Percentiles rank a stretch among this genome's conserved stretches.
phyloP scores from a whole-genome alignment of 768 basidiomycete species.

The Amanita muscaria region DNA sequence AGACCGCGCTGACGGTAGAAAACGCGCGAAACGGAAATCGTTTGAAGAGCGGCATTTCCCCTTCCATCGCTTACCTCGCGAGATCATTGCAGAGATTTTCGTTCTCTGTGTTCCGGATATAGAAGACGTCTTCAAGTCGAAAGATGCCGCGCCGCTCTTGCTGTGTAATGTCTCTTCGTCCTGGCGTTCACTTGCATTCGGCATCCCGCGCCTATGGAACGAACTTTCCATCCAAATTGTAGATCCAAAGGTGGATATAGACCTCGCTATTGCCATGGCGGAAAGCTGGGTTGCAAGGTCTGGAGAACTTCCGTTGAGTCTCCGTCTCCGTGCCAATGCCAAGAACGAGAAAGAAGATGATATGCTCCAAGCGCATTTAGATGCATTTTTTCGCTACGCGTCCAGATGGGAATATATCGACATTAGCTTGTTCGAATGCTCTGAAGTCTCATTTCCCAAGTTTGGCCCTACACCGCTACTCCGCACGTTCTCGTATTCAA shows the following conservation, averaged over 20 bases:
- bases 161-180: background rate
- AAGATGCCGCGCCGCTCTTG: background rate
- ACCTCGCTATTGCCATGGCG: background rate
- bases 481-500: background rate
- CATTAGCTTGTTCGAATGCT: background rate
- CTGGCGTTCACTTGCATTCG: background rate
- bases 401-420: background rate
- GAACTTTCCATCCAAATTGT: background rate
- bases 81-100: too few species aligned
- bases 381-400: background rate
- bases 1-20: background rate
- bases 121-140: too few species aligned
- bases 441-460: background rate
- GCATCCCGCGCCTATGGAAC: background rate
- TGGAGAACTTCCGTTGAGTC: too few species aligned
- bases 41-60: too few species aligned
- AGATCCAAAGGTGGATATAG: background rate
- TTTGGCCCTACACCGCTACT: background rate
- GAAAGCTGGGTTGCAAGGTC: too few species aligned
- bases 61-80: too few species aligned
- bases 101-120: too few species aligned
- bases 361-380: background rate
- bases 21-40: background rate
- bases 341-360: background rate
- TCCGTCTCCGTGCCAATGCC: too few species aligned